Evolutionary conservation across 2,329 filamentous ascomycete species (phyloP).

Genomic region (Colletotrichum sp.): DNA sequence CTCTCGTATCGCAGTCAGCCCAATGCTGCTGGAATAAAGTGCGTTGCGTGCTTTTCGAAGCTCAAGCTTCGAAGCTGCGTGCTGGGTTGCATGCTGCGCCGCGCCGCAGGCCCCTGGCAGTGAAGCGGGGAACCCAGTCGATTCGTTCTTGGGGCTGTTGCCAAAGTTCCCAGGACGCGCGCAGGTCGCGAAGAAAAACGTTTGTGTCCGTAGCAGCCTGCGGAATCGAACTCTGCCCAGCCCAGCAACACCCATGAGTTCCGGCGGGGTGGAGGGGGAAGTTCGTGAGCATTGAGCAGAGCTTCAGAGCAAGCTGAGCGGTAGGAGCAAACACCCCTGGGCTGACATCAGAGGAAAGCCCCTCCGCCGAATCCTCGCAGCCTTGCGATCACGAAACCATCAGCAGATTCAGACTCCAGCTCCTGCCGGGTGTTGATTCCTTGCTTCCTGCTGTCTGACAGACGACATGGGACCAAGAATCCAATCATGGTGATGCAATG

Average conservation of each 20-base stretch:
- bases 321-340: neutral
- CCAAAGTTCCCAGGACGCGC: neutral
- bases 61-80: neutral
- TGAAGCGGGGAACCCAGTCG: conserved; percentile 16
- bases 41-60: neutral
- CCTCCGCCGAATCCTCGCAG: neutral
- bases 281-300: neutral
- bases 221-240: neutral
- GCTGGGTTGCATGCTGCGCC: neutral
- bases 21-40: neutral
- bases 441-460: neutral
- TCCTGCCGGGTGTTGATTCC: neutral
- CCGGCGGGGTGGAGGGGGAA: neutral
- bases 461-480: neutral
- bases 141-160: neutral
- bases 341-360: conserved; percentile 1
- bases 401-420: neutral
- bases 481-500: neutral
- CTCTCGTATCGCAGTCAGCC: neutral
- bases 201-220: neutral
- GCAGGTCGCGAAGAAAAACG: neutral
- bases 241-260: conserved; percentile 8
- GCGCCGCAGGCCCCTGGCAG: neutral
- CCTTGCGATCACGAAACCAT: conserved; percentile 6
- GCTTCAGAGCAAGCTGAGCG: neutral